Evolutionary conservation across 176 grass and related monocot genomes (phyloP).

Genomic region (Bolboschoenus planiculmis): DNA sequence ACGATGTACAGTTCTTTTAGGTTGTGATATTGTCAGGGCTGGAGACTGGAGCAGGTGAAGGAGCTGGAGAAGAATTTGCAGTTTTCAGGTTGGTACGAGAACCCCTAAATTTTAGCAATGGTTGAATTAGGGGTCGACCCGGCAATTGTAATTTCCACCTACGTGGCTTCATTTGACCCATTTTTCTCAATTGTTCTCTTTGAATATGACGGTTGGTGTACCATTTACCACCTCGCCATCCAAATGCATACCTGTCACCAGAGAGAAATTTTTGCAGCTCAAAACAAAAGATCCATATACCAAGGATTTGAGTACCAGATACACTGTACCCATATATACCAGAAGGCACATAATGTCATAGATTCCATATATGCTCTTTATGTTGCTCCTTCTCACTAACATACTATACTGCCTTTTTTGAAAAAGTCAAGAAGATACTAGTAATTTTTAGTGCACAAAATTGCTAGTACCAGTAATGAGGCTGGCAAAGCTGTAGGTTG

Average conservation of each 20-base stretch:
- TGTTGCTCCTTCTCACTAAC: neutral
- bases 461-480: neutral
- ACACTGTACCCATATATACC: neutral
- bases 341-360: neutral
- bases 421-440: neutral
- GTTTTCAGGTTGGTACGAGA: slow-evolving; percentile 13
- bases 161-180: slow-evolving; percentile 65
- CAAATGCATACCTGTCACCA: slow-evolving; percentile 52
- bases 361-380: neutral
- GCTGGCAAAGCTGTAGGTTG: neutral
- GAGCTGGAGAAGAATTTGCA: slow-evolving; percentile 15
- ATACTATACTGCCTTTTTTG: neutral
- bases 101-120: slow-evolving; percentile 23
- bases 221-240: slow-evolving; percentile 84
- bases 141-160: slow-evolving; percentile 40
- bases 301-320: neutral
- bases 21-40: slow-evolving; percentile 12
- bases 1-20: neutral
- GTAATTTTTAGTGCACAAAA: neutral
- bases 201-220: slow-evolving; percentile 45
- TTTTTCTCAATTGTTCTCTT: slow-evolving; percentile 66
- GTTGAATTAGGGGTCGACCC: slow-evolving; percentile 5
- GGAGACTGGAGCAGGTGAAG: neutral
- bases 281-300: neutral
- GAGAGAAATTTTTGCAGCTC: neutral